phyloP scores from a whole-genome alignment of 441 rosid genomes.

The Adansonia gregorii region DNA sequence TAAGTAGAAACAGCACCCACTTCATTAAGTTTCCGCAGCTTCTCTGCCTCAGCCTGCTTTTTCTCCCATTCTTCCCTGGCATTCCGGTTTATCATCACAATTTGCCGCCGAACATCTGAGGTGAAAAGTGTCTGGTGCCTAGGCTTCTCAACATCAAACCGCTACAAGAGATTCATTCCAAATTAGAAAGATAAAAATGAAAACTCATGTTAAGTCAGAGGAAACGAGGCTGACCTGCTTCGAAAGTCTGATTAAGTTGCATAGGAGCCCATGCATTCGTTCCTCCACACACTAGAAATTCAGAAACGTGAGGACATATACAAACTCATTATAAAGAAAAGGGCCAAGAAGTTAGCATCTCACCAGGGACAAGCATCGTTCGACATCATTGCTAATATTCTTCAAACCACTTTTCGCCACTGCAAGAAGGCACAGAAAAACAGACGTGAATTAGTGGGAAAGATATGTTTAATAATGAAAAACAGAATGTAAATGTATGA shows the following conservation, averaged over 20 bases:
- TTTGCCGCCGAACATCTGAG: conserved; percentile 78
- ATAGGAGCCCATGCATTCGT: conserved; percentile 79
- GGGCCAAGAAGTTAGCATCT: conserved; percentile 43
- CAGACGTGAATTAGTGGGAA: conserved; percentile 31
- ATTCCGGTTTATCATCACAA: conserved; percentile 68
- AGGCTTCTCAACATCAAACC: conserved; percentile 78
- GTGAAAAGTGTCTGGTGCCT: conserved; percentile 74
- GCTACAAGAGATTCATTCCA: conserved; percentile 47
- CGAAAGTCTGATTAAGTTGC: conserved; percentile 76
- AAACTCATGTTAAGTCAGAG: conserved; percentile 24
- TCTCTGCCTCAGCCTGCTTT: conserved; percentile 90
- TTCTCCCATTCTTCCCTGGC: conserved; percentile 89
- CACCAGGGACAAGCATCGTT: conserved; percentile 91
- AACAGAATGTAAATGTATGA: conserved; percentile 19
- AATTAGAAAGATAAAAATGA: conserved; percentile 32
- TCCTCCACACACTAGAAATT: conserved; percentile 82
- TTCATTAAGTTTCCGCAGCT: conserved; percentile 73
- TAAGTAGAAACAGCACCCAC: conserved; percentile 44
- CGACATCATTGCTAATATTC: conserved; percentile 76
- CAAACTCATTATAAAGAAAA: conserved; percentile 28
- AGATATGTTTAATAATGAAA: conserved; percentile 16
- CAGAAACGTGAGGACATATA: conserved; percentile 35
- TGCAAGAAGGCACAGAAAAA: conserved; percentile 41
- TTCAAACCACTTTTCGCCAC: conserved; percentile 83
- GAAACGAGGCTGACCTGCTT: conserved; percentile 68